Evolutionary conservation across 805 yeast genomes (phyloP), one percentile per base, ranked within the genome.

Genomic region (Myxozyma geophila): DNA sequence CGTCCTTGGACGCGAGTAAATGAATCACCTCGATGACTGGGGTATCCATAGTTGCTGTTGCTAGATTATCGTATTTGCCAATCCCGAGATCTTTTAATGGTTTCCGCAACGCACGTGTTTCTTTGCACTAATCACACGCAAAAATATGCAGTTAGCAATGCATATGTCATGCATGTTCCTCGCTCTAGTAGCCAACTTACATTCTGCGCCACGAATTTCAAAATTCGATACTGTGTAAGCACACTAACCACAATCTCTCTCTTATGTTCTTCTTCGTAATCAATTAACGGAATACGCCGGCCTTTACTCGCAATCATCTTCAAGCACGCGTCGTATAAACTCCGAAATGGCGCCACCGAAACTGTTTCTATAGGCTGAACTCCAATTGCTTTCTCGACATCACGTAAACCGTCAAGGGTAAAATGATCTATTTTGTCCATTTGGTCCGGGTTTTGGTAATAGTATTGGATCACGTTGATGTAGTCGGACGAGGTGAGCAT

Each of bases 201-300:
- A 77, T 95, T 95, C 76, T 93, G 83, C 2, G 98, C 92, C 39
- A 95, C 97, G 74, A 95, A 95, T 77, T 96, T 93, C 72, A 95
- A 81, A 60, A 95, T 95, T 74, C 99, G 86, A 77, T 95, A 95
- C 79, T 95, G 99, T 0, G 99, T 95, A 73, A 95, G 82, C 58
- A 95, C 99, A 60, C 92, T 85, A 7, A 95, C 98, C 17, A 95
- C 97, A 72, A 95, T 92, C 75, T 95, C 98, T 72, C 97, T 81
- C 72, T 89, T 88, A 0, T 96, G 90, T 70, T 88, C 91, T 72
- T 91, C 97, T 75, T 95, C 98, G 74, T 88, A 88, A 75, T 95
- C 99, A 70, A 95, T 90, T 70, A 95, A 81, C 2, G 99, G 98
- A 62, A 95, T 90, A 77, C 99, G 85, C 75, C 98, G 83, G 3